phyloP scores from a whole-genome alignment of 2,329 filamentous ascomycete species.

The Trichoderma guizhouense region DNA sequence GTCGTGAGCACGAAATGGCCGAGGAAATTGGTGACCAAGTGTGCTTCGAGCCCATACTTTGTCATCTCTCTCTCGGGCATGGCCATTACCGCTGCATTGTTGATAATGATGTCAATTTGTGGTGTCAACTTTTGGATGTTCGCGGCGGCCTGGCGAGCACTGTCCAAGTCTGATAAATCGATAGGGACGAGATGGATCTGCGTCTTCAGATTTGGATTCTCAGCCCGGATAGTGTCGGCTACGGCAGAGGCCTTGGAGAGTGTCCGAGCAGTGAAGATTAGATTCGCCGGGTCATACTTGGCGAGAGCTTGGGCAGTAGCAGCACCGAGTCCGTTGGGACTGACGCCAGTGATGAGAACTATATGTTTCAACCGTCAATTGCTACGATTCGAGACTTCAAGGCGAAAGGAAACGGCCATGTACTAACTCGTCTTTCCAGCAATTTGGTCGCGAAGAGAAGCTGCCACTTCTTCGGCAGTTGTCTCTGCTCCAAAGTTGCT shows the following conservation, averaged over 20 bases:
- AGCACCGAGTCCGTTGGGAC: constrained; percentile 15
- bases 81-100: constrained; percentile 11
- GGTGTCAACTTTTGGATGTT: background rate
- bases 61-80: background rate
- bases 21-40: constrained; percentile 7
- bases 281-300: background rate
- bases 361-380: background rate
- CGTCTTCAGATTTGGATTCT: background rate
- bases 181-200: background rate
- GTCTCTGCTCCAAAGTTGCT: constrained; percentile 1
- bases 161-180: background rate
- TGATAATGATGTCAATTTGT: background rate
- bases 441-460: background rate
- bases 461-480: constrained; percentile 5
- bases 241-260: constrained; percentile 9
- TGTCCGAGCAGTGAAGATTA: constrained; percentile 13
- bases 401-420: background rate
- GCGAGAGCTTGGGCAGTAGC: constrained; percentile 3
- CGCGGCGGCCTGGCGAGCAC: background rate
- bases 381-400: background rate
- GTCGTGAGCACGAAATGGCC: constrained; percentile 1
- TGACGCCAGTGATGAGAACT: constrained; percentile 18
- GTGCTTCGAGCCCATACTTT: background rate
- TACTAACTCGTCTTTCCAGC: constrained; percentile 1
- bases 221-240: background rate